Evolutionary conservation across 441 rosid species (phyloP).

Genomic region (Populus hybrid): DNA sequence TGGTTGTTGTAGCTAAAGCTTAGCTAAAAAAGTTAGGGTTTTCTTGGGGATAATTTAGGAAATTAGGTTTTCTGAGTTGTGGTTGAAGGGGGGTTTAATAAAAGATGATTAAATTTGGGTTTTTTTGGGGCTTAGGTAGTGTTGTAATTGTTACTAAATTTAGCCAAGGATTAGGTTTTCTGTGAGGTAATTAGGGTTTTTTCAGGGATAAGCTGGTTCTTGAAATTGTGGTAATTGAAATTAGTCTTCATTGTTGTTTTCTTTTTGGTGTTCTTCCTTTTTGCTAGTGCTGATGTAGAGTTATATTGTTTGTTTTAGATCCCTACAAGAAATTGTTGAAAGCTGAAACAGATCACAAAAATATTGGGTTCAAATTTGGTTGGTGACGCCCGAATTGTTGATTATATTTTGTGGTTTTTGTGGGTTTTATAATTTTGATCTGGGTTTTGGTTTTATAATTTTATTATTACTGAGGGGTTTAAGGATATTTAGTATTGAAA

Average conservation of each 20-base stretch:
- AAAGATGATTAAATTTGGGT: conserved; percentile 5
- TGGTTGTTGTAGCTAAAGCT: not conserved
- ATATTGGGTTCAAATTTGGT: conserved; percentile 30
- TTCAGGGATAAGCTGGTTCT: not conserved
- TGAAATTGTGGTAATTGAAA: conserved; percentile 2
- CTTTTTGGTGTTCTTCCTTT: not conserved
- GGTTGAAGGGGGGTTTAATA: not conserved
- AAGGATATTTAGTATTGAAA: conserved; percentile 28
- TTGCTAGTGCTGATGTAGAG: conserved; percentile 24
- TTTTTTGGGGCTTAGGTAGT: conserved; percentile 1
- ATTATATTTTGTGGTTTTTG: conserved; percentile 14
- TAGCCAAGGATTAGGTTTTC: conserved; percentile 25
- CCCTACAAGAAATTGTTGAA: conserved; percentile 35
- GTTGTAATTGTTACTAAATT: not conserved
- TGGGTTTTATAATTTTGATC: conserved; percentile 9
- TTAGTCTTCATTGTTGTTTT: not conserved
- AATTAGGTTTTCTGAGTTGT: not conserved
- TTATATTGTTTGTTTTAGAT: conserved; percentile 32
- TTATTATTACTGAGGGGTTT: conserved; percentile 22
- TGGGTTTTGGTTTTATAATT: conserved; percentile 12
- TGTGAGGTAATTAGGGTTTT: not conserved
- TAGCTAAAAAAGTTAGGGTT: not conserved
- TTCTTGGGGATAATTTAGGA: not conserved
- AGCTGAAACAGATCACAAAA: conserved; percentile 34
- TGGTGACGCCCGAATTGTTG: conserved; percentile 27